Evolutionary conservation across 805 yeast species (phyloP), one percentile per base, ranked within the genome.

Genomic region (Ogataea pilisensis): DNA sequence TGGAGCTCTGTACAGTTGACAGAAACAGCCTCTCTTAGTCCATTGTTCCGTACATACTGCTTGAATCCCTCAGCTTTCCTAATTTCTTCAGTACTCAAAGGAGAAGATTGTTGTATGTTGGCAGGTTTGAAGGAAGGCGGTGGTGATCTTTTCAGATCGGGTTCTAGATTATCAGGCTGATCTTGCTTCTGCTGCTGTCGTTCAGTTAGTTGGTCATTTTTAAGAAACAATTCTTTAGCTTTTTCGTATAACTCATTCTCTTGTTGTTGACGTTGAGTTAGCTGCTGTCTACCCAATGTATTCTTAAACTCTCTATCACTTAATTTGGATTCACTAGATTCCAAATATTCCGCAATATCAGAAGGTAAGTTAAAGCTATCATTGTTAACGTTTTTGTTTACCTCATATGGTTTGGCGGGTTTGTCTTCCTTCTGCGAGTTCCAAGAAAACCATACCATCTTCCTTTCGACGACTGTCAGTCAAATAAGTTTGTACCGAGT

Each of bases 1-100:
- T 60, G 65, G 5, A 61, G 45, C 38, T 64, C 69, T 12, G 65
- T 49, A 39, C 69, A 65, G 41, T 65, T 65, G 11, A 55, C 53
- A 4, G 54, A 41, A 2, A 61, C 57, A 2, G 62, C 55, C 41
- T 60, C 64, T 14, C 49, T 46, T 9, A 50, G 35, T 2, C 57
- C 50, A 36, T 60, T 51, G 21, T 51, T 50, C 21, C 66, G 51
- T 31, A 50, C 48, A 43, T 64, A 65, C 5, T 38, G 46, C 3
- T 60, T 61, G n/a, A 59, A 41, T 25, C 51, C 53, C 19, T 46
- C 37, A 29, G 22, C 26, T 12, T 41, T 35, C 30, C 33, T 39
- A 14, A 53, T 35, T 26, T 50, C 46, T 16, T 49, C 42, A 22
- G 38, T 49, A 11, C 41, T 44, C 38, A 47, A 26, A 14, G 31